phyloP scores from a whole-genome alignment of 805 yeast genomes.

The Metschnikowia cubensis region DNA sequence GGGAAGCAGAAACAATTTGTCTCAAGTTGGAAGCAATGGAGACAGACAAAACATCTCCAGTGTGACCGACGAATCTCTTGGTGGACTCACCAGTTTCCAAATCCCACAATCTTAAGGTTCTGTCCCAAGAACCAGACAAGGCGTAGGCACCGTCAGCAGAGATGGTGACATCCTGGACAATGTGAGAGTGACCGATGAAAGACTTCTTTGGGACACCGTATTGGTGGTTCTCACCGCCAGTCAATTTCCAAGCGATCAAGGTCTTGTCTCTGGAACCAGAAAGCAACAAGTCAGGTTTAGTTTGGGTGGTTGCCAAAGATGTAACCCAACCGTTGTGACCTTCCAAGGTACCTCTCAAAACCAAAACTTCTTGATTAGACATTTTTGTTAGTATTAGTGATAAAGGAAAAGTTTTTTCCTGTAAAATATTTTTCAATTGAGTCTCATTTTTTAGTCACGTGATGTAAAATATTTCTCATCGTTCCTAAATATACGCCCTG shows the following conservation, averaged over 20 bases:
- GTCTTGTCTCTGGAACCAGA: constrained; percentile 99
- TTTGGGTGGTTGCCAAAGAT: constrained; percentile 94
- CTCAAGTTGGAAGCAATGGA: constrained; percentile 95
- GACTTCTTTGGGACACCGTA: constrained; percentile 98
- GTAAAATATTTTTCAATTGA: constrained; percentile 3
- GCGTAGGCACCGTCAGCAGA: constrained; percentile 98
- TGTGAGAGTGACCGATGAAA: constrained; percentile 98
- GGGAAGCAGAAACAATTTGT: constrained; percentile 97
- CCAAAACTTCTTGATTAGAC: constrained; percentile 94
- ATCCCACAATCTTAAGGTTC: constrained; percentile 98
- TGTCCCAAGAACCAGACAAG: constrained; percentile 99
- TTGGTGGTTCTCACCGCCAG: constrained; percentile 86
- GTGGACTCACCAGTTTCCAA: constrained; percentile 89
- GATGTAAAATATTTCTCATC: constrained; percentile 3
- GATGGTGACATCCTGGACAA: constrained; percentile 95
- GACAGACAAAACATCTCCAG: constrained; percentile 94
- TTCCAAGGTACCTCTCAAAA: constrained; percentile 99
- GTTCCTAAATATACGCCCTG: constrained; percentile 25
- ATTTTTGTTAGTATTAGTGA: constrained; percentile 29
- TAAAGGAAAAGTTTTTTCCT: constrained; percentile 10
- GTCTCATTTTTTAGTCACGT: constrained; percentile 18
- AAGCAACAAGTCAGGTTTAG: constrained; percentile 95
- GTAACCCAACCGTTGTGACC: constrained; percentile 90
- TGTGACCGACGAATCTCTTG: constrained; percentile 97
- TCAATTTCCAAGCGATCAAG: constrained; percentile 95